These are phyloP conservation scores for Aspergillus novofumigatus DNA, from an alignment of 2,329 filamentous ascomycete species.

Conservation along the genomic window DNA sequence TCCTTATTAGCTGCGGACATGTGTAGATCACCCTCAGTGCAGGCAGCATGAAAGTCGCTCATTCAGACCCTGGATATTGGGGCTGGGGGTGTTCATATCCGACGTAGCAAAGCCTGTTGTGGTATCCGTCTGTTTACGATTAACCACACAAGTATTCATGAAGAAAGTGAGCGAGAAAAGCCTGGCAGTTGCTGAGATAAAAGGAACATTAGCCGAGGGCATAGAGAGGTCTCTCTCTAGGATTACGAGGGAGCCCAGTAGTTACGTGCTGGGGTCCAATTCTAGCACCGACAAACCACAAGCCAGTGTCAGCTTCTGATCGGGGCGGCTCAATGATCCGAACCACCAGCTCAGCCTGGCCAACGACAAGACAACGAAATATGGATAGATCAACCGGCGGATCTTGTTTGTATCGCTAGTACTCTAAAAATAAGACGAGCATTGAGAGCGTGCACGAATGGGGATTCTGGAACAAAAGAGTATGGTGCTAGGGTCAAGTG, in stretches of 20 bases:
- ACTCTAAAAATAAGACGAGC: conserved; percentile 13
- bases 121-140: neutral
- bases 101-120: neutral
- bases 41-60: neutral
- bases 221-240: neutral
- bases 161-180: neutral
- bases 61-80: neutral
- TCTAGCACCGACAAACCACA: neutral
- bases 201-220: neutral
- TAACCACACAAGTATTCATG: neutral
- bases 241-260: too few relatives aligned
- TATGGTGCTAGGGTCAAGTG: neutral
- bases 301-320: neutral
- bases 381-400: neutral
- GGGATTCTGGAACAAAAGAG: neutral
- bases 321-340: neutral
- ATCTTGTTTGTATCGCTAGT: neutral
- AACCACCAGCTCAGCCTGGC: neutral
- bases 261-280: neutral
- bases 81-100: neutral
- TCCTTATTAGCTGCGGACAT: neutral
- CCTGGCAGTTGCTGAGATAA: neutral
- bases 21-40: too few relatives aligned
- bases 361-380: neutral
- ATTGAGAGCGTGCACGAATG: neutral